Conservation (phyloP, 129 eudicot genomes). For the Erigeron canadensis region DNA sequence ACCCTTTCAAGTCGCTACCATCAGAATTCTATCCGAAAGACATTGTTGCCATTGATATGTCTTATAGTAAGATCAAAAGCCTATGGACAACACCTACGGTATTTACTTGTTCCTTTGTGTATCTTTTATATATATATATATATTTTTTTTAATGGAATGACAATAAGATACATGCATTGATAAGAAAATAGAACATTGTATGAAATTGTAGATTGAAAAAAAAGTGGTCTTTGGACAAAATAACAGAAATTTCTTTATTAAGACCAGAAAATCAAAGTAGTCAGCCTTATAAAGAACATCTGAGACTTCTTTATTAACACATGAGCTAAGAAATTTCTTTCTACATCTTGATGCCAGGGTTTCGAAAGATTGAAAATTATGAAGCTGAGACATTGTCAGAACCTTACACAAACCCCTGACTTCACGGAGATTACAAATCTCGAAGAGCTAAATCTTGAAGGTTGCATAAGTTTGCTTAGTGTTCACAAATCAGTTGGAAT, state of each 20-base stretch:
- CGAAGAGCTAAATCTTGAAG: constrained; percentile 19
- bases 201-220: too few species aligned
- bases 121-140: neutral
- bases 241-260: too few species aligned
- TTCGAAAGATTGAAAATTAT: constrained; percentile 14
- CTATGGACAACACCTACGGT: constrained; percentile 28
- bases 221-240: too few species aligned
- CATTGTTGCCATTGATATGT: constrained; percentile 30
- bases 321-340: neutral
- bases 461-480: constrained; percentile 22
- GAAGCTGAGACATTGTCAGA: constrained; percentile 20
- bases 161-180: too few species aligned
- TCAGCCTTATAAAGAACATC: too few species aligned
- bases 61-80: constrained; percentile 3
- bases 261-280: too few species aligned
- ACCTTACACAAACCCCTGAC: constrained; percentile 22
- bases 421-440: constrained; percentile 24
- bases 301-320: too few species aligned
- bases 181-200: too few species aligned
- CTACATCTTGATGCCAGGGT: neutral
- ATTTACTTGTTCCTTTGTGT: neutral
- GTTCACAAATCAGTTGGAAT: constrained; percentile 26
- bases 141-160: neutral
- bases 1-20: constrained; percentile 19
- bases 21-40: constrained; percentile 16